Evolutionary conservation across 2,329 filamentous ascomycete genomes (phyloP), one percentile per base, ranked within the genome.

Genomic region (Colletotrichum eremochloae): DNA sequence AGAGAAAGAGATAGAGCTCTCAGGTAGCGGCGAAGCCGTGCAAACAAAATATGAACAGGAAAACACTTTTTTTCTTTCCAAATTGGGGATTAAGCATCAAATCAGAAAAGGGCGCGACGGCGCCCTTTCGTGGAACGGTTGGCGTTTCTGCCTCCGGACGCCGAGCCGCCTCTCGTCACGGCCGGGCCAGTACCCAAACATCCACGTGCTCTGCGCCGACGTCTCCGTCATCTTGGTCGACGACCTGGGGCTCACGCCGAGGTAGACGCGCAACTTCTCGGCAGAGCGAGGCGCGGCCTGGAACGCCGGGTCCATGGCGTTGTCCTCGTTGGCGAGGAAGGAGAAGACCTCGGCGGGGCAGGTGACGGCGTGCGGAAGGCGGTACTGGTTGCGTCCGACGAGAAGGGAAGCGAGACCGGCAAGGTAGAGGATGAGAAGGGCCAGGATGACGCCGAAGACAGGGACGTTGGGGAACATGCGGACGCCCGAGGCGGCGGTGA

Each of bases 341-440:
- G 90, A 92, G 76, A 97, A 88, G 31, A 95, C 86, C 79, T 95
- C 94, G 1, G 93, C 93, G 24, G 97, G 86, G 58, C 89, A 94
- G 72, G 87, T 89, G 52, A 93, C 90, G 6, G 87, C 86, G 79
- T 97, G 94, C 0, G 94, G 94, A 1, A 97, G 87, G 53, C 91
- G 85, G 75, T 91, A 89, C 50, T 86, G 84, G 53, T 85, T 82
- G 18, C 93, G 87, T 15, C 85, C 82, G 0, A 92, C 92, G 76
- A 93, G 83, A 68, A 94, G 82, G 7, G 89, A 81, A 53, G 89
- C 78, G 63, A 96, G 84, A 15, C 87, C 90, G n/a, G 90, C 75
- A 14, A 91, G 85, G 81, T 93, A 96, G 33, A 97, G 81, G 33
- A 90, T 84, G 4, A 94, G 88, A 77, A 96, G 89, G 55, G 88